Conservation (phyloP, 2,329 filamentous ascomycete genomes). For the Talaromyces sp. region DNA sequence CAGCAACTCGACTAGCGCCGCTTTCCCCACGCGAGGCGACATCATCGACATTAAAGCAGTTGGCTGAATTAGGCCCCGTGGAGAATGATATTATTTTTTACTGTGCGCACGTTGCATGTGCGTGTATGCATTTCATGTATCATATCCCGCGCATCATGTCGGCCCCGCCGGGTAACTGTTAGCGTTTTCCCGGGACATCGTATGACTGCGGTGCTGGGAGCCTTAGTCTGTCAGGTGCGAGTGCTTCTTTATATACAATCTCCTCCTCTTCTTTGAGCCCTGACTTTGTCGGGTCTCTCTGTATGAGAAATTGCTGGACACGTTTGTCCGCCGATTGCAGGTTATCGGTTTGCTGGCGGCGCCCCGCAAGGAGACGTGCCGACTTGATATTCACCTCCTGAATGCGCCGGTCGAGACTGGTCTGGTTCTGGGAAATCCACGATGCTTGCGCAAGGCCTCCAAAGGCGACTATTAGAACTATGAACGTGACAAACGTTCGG, state of each 20-base stretch:
- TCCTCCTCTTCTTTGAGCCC: conserved; percentile 41
- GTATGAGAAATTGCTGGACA: conserved; percentile 71
- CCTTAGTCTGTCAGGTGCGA: conserved; percentile 17
- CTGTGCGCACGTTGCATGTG: background rate
- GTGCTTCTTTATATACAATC: conserved; percentile 31
- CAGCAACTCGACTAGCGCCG: background rate
- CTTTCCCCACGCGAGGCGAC: background rate
- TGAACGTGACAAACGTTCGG: conserved; percentile 66
- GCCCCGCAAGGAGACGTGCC: conserved; percentile 50
- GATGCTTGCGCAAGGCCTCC: conserved; percentile 69
- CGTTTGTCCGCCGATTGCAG: conserved; percentile 52
- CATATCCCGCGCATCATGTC: background rate
- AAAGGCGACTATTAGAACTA: conserved; percentile 63
- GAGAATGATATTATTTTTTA: background rate
- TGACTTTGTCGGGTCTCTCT: conserved; percentile 56
- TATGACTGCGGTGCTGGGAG: background rate
- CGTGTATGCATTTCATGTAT: background rate
- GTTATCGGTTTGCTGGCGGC: conserved; percentile 47
- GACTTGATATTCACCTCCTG: conserved; percentile 62
- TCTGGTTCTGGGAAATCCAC: conserved; percentile 59
- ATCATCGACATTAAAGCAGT: background rate
- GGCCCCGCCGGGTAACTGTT: background rate
- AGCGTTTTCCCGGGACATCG: background rate
- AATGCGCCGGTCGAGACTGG: conserved; percentile 60
- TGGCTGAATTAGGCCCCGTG: background rate